Conservation (phyloP, 257 asterid species). For the Solanum ossicruentum region DNA sequence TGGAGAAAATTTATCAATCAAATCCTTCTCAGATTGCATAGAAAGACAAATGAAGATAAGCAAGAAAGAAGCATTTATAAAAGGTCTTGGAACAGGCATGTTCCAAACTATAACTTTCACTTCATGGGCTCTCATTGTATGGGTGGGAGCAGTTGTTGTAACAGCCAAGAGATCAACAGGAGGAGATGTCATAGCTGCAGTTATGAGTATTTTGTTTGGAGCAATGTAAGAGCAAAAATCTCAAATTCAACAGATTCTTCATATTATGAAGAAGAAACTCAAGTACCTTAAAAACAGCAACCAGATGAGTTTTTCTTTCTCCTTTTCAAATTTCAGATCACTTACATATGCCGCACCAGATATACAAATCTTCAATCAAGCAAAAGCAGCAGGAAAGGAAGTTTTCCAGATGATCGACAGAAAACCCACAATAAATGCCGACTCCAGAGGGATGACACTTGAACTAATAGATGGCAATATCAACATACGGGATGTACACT, state of each 20-base stretch:
- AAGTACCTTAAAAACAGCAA: not conserved
- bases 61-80: constrained; percentile 53
- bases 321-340: constrained; percentile 37
- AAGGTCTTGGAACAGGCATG: constrained; percentile 76
- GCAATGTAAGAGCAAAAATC: constrained; percentile 51
- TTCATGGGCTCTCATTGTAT: constrained; percentile 80
- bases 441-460: constrained; percentile 23
- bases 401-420: constrained; percentile 57
- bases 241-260: not conserved
- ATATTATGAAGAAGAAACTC: not conserved
- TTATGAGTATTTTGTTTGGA: constrained; percentile 85
- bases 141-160: constrained; percentile 76
- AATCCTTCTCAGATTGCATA: constrained; percentile 44
- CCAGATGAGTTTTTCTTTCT: not conserved
- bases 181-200: constrained; percentile 78
- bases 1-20: constrained; percentile 59
- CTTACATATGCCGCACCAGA: constrained; percentile 86
- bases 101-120: constrained; percentile 67
- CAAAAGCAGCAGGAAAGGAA: constrained; percentile 81
- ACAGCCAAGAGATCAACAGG: constrained; percentile 50
- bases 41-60: constrained; percentile 36
- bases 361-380: constrained; percentile 77
- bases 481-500: constrained; percentile 39
- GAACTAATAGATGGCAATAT: constrained; percentile 43
- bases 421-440: constrained; percentile 41